Conservation (phyloP, 352 stramenopile genomes). For the Globisporangium radiosum region DNA sequence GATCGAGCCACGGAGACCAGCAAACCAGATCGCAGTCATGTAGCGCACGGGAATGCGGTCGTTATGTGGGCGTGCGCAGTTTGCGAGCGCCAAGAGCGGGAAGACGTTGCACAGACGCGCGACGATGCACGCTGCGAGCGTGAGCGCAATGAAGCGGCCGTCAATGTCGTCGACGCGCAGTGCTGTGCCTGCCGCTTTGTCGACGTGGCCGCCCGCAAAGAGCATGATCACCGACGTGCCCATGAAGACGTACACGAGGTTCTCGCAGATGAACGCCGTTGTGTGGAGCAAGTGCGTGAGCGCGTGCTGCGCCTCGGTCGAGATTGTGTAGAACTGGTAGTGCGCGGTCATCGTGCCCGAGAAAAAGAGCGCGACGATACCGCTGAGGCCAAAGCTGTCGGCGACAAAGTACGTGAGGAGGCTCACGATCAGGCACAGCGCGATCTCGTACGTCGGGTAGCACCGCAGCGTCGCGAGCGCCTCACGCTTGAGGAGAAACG, state of each 20-base stretch:
- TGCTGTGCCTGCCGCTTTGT: slow-evolving; percentile 44
- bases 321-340: slow-evolving; percentile 86
- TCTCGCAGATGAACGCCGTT: slow-evolving; percentile 73
- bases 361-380: slow-evolving; percentile 94
- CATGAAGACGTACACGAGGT: slow-evolving; percentile 86
- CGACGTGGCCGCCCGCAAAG: slow-evolving; percentile 53
- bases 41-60: slow-evolving; percentile 66
- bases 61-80: slow-evolving; percentile 41
- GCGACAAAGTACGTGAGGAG: slow-evolving; percentile 82
- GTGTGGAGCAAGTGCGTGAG: slow-evolving; percentile 85
- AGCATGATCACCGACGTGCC: slow-evolving; percentile 80
- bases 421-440: slow-evolving; percentile 80
- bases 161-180: slow-evolving; percentile 77
- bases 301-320: slow-evolving; percentile 69
- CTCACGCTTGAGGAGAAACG: slow-evolving; percentile 72
- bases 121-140: slow-evolving; percentile 59
- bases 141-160: slow-evolving; percentile 75
- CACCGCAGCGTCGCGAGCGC: slow-evolving; percentile 66
- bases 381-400: slow-evolving; percentile 74
- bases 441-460: slow-evolving; percentile 85
- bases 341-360: slow-evolving; percentile 86
- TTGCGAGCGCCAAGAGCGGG: slow-evolving; percentile 64
- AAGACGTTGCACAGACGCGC: slow-evolving; percentile 77
- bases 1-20: slow-evolving; percentile 90
- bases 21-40: slow-evolving; percentile 90